These are phyloP conservation scores for Beauveria asiatica DNA, from an alignment of 2,329 filamentous ascomycete species.

Conservation along the genomic window DNA sequence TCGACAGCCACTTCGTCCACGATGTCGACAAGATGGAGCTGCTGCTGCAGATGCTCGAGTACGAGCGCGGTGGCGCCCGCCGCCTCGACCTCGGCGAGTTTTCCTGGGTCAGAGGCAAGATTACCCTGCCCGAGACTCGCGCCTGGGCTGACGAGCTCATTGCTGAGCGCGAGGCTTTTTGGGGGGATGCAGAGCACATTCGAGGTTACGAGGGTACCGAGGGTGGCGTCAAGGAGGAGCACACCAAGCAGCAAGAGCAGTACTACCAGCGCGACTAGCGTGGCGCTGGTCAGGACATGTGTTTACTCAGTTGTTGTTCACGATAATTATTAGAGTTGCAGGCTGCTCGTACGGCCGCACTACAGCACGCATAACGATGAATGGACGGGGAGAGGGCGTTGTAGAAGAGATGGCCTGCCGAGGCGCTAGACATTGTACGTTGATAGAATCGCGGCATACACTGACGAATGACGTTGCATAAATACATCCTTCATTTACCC, in stretches of 20 bases:
- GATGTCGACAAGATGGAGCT: slow-evolving; percentile 97
- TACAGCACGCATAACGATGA: too few relatives aligned
- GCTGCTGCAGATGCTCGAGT: slow-evolving; percentile 91
- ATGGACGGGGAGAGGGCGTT: too few relatives aligned
- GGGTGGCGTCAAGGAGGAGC: slow-evolving; percentile 28
- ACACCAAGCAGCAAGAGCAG: slow-evolving; percentile 35
- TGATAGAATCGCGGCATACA: too few relatives aligned
- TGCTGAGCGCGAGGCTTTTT: slow-evolving; percentile 65
- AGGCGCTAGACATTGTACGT: too few relatives aligned
- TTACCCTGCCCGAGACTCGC: slow-evolving; percentile 69
- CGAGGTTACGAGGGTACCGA: slow-evolving; percentile 35
- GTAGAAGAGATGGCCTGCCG: too few relatives aligned
- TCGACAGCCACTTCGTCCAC: slow-evolving; percentile 84
- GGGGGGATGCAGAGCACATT: slow-evolving; percentile 45
- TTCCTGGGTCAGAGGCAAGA: slow-evolving; percentile 63
- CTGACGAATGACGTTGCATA: too few relatives aligned
- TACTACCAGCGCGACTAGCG: slow-evolving; percentile 34
- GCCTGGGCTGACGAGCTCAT: slow-evolving; percentile 72
- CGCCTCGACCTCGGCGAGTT: slow-evolving; percentile 79
- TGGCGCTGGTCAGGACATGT: not conserved
- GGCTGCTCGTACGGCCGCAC: too few relatives aligned
- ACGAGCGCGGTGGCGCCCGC: slow-evolving; percentile 65
- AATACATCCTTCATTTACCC: too few relatives aligned
- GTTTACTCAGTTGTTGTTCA: too few relatives aligned
- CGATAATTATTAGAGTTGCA: too few relatives aligned